These are phyloP conservation scores for Pseudopithomyces chartarum DNA, from an alignment of 2,329 filamentous ascomycete genomes.

Conservation along the genomic window DNA sequence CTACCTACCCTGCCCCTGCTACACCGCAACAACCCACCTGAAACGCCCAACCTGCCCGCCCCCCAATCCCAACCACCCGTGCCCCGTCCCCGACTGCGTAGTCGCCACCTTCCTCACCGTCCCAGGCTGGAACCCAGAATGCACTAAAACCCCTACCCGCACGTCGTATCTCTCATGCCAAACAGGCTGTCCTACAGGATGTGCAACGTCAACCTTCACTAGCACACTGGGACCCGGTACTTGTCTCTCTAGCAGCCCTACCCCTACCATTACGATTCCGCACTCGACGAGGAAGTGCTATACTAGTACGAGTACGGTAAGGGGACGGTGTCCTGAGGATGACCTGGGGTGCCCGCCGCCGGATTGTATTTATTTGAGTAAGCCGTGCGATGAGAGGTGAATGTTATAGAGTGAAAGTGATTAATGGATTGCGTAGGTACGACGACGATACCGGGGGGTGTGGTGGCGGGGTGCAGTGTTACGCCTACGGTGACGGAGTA, in stretches of 20 bases:
- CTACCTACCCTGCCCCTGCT: conserved; percentile 17
- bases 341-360: conserved; percentile 11
- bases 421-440: conserved; percentile 1
- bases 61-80: conserved; percentile 12
- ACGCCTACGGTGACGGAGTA: conserved; percentile 16
- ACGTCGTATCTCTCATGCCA: conserved; percentile 15
- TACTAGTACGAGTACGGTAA: conserved; percentile 11
- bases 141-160: conserved; percentile 13
- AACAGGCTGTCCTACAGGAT: conserved; percentile 15
- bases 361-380: conserved; percentile 18
- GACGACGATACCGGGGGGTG: conserved; percentile 14
- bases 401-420: too few species aligned
- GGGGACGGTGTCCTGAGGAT: conserved; percentile 18
- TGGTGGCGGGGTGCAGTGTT: conserved; percentile 13
- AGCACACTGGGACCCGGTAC: background rate
- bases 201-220: conserved; percentile 10
- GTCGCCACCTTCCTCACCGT: conserved; percentile 11
- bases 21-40: conserved; percentile 15
- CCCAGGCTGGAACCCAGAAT: conserved; percentile 13
- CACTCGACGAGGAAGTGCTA: conserved; percentile 13
- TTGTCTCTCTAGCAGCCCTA: conserved; percentile 4
- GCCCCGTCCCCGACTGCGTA: conserved; percentile 13
- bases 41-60: conserved; percentile 8
- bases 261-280: background rate
- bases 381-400: too few species aligned